Base-by-base conservation (phyloP, 495 filamentous ascomycete species). In the Penicillium salamii region DNA sequence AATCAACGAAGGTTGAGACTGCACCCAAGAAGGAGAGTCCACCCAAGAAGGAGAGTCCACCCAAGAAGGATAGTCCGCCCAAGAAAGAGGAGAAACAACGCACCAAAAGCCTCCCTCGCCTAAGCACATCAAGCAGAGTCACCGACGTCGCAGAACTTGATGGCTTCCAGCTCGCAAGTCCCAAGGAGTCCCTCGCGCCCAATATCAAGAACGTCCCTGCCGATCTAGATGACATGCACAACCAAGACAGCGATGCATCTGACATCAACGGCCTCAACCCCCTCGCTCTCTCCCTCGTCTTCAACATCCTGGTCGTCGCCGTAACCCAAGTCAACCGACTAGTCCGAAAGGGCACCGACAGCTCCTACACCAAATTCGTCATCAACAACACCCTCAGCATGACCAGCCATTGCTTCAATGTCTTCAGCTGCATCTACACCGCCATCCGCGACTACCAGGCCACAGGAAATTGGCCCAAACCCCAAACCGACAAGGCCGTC, bases 131-230 rank as follows among this genome's bases (percentile, higher is more conserved):
- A 5, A 33, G 44, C 8, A 55, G 31, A 45, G 51, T 58, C 6
- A 42, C 57, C 11, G 69, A 67, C 33, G 66, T 75, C 13, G 72
- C 70, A 2, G 72, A 75, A 44, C 43, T 75, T 23, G 72, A 75
- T 39, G 70, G 72, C 5, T 62, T 65, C 19, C 72, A 75, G 53
- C 58, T 75, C 1, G 46, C 46, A 28, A 58, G 31, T 14, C 42
- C 29, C 26, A 58, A 55, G 45, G 41, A 53, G 5, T 32, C 31
- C 13, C 51, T 62, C 23, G 54, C 56, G n/a, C 44, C 54, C 37
- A 69, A 64, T 26, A 54, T 60, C 21, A 59, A 61, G 5, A 37
- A 55, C 21, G 43, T 62, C 17, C 46, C 41, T 48, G 46, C 56
- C 34, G 57, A 67, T 20, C 28, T 58, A 1, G 46, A 45, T 19